Conservation (phyloP, 2,329 filamentous ascomycete genomes). For the Scedosporium apiospermum region DNA sequence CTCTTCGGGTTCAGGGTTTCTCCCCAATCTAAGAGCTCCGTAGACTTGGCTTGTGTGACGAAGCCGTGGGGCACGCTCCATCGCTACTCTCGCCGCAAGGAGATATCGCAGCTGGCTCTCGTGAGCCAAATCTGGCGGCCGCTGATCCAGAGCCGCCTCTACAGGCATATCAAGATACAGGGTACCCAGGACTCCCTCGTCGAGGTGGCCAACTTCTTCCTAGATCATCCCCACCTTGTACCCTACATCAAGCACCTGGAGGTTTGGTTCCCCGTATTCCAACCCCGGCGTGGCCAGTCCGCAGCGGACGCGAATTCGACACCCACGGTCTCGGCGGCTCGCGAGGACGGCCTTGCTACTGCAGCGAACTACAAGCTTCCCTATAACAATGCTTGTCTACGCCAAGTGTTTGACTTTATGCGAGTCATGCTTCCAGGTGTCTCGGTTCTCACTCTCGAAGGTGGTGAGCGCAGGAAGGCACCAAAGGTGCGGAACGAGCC, state of each 20-base stretch:
- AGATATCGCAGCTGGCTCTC: conserved; percentile 56
- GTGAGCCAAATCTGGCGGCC: conserved; percentile 55
- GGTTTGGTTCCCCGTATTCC: conserved; percentile 69
- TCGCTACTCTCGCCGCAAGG: conserved; percentile 56
- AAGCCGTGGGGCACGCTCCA: conserved; percentile 56
- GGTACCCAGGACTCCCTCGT: conserved; percentile 55
- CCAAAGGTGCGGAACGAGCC: conserved; percentile 43
- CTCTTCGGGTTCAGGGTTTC: conserved; percentile 61
- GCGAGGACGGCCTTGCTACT: conserved; percentile 39
- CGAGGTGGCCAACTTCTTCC: conserved; percentile 52
- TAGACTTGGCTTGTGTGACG: conserved; percentile 41
- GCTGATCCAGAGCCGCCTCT: conserved; percentile 62
- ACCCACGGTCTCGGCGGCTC: conserved; percentile 37
- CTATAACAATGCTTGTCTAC: conserved; percentile 57
- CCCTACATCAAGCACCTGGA: conserved; percentile 63
- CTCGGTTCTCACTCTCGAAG: conserved; percentile 61
- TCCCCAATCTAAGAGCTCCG: conserved; percentile 44
- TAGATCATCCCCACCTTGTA: conserved; percentile 46
- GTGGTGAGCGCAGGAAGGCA: conserved; percentile 68
- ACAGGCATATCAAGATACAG: conserved; percentile 67
- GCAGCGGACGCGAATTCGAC: conserved; percentile 33
- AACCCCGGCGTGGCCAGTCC: conserved; percentile 39
- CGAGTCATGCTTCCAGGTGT: conserved; percentile 48
- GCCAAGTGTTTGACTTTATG: conserved; percentile 60
- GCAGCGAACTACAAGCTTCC: conserved; percentile 47